Evolutionary conservation across 2,329 filamentous ascomycete species (phyloP).

Genomic region (Sarocladium strictum): DNA sequence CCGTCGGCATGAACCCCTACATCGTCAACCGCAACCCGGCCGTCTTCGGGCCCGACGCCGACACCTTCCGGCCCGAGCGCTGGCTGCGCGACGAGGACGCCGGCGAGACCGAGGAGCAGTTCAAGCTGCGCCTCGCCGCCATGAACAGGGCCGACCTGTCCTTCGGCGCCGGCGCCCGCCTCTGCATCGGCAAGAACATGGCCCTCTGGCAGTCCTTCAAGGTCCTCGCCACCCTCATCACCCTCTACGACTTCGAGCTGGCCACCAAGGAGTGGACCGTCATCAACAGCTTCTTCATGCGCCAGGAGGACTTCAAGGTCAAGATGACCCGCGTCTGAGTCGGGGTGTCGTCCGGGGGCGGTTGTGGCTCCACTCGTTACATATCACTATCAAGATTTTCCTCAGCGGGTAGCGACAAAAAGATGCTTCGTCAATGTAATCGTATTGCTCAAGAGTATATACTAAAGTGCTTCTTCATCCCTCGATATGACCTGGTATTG

Average conservation of each 20-base stretch:
- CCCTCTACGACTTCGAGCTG: slow-evolving; percentile 37
- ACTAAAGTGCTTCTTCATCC: too few species aligned
- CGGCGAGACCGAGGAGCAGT: slow-evolving; percentile 23
- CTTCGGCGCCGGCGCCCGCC: slow-evolving; percentile 33
- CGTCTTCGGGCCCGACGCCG: slow-evolving; percentile 38
- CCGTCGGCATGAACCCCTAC: slow-evolving; percentile 36
- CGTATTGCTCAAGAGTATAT: too few species aligned
- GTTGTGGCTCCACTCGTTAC: too few species aligned
- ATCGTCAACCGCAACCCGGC: slow-evolving; percentile 30
- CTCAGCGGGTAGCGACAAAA: too few species aligned
- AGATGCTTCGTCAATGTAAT: too few species aligned
- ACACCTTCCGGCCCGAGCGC: slow-evolving; percentile 39
- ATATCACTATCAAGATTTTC: too few species aligned
- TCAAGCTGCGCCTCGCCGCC: slow-evolving; percentile 23
- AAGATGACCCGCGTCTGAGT: too few species aligned
- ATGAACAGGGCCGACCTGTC: slow-evolving; percentile 32
- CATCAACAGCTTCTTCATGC: too few species aligned
- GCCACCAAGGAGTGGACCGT: too few species aligned
- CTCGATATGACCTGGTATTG: too few species aligned
- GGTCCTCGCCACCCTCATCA: slow-evolving; percentile 35
- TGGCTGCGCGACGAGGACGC: slow-evolving; percentile 35
- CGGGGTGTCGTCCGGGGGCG: too few species aligned
- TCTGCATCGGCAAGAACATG: slow-evolving; percentile 32
- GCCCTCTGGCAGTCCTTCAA: slow-evolving; percentile 28
- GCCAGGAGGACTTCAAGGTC: too few species aligned